Conservation (phyloP, 768 basidiomycete species). For the Suillus clintonianus region DNA sequence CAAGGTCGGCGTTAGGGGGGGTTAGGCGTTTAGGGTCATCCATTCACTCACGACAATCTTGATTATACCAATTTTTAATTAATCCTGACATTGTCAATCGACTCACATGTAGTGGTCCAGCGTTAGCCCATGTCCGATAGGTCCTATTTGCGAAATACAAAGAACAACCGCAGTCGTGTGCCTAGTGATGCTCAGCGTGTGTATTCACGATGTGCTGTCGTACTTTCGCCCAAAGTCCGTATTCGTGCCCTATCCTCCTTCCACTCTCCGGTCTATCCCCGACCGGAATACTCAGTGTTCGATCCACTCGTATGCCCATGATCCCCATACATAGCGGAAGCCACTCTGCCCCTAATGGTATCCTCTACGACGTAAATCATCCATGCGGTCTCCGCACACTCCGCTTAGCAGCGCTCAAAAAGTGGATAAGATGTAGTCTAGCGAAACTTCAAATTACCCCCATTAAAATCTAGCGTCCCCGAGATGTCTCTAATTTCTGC, state of each 20-base stretch:
- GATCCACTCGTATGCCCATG: background rate
- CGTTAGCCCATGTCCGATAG: background rate
- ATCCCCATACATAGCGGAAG: conserved; percentile 6
- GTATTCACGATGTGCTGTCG: background rate
- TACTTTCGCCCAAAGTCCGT: conserved; percentile 17
- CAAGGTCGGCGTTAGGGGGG: conserved; percentile 22
- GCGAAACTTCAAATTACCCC: background rate
- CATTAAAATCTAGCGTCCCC: background rate
- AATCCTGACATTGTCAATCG: background rate
- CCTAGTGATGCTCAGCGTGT: no score
- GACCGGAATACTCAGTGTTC: background rate
- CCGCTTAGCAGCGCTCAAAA: conserved; percentile 16
- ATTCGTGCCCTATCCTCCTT: background rate
- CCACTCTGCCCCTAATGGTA: conserved; percentile 5
- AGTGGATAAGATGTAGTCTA: background rate
- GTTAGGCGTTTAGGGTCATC: background rate
- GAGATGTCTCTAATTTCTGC: conserved; percentile 19
- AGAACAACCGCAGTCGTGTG: no score
- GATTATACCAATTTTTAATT: background rate
- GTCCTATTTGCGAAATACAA: background rate
- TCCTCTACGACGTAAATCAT: background rate
- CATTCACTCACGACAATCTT: background rate
- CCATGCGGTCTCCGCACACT: conserved; percentile 14
- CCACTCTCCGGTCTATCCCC: conserved; percentile 21
- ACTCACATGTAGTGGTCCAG: background rate